Conservation (phyloP, 345 rosid genomes). For the Populus pruinosa region DNA sequence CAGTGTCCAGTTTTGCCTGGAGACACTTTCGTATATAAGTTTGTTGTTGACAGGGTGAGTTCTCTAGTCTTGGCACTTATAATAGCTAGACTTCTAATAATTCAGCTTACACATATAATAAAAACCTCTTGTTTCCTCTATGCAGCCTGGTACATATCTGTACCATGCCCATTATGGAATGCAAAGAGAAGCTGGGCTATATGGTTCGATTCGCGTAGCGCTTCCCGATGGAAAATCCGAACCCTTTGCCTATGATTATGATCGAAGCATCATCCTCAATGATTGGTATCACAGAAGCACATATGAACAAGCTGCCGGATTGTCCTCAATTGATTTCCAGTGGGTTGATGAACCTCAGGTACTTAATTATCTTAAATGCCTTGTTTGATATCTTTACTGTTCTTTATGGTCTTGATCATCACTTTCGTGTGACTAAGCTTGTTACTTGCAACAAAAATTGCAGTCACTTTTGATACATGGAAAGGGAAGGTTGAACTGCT, state of each 20-base stretch:
- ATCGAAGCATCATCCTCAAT: slow-evolving; percentile 54
- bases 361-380: neutral
- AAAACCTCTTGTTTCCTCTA: neutral
- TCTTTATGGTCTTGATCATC: neutral
- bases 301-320: slow-evolving; percentile 55
- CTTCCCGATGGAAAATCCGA: slow-evolving; percentile 42
- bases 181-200: slow-evolving; percentile 72
- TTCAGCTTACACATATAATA: too few species aligned
- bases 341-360: slow-evolving; percentile 91
- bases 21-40: slow-evolving; percentile 53
- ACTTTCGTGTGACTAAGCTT: too few species aligned
- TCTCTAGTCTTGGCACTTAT: neutral
- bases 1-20: slow-evolving; percentile 74
- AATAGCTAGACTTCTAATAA: too few species aligned
- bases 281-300: slow-evolving; percentile 76
- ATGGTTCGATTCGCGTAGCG: slow-evolving; percentile 60
- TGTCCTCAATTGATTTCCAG: slow-evolving; percentile 50
- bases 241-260: slow-evolving; percentile 62
- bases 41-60: slow-evolving; percentile 71
- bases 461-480: slow-evolving; percentile 77
- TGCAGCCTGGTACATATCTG: slow-evolving; percentile 69
- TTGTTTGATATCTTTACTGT: neutral
- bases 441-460: neutral
- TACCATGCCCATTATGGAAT: slow-evolving; percentile 78
- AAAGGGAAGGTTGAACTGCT: slow-evolving; percentile 63